A percentile compares a stretch with the other conserved stretches of the same genome.
phyloP scores from a whole-genome alignment of 129 eudicot species.

The Centella asiatica region DNA sequence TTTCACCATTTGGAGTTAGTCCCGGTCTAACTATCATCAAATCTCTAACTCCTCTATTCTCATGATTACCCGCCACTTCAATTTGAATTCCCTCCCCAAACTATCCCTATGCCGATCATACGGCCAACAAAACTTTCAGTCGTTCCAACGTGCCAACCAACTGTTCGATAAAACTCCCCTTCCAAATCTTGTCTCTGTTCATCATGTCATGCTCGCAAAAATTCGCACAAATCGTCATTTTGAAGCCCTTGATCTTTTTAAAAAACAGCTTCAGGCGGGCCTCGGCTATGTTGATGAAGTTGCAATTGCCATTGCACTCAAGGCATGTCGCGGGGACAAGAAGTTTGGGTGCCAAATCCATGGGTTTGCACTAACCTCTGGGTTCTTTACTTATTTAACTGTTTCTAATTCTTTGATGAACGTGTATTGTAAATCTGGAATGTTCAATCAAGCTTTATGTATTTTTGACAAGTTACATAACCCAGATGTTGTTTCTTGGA shows the following conservation, averaged over 20 bases:
- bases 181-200: constrained; percentile 23
- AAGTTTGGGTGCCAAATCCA: constrained; percentile 59
- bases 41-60: constrained; percentile 7
- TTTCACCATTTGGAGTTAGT: not conserved
- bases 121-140: not conserved
- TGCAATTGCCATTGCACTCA: constrained; percentile 53
- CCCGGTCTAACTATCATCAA: not conserved
- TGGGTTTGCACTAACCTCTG: constrained; percentile 58
- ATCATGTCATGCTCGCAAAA: constrained; percentile 47
- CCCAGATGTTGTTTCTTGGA: constrained; percentile 73
- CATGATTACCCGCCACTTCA: constrained; percentile 60
- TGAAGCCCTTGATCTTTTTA: constrained; percentile 53
- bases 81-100: constrained; percentile 15
- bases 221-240: constrained; percentile 35
- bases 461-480: constrained; percentile 36
- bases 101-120: constrained; percentile 7
- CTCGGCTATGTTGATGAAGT: constrained; percentile 45
- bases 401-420: constrained; percentile 80
- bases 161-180: constrained; percentile 59
- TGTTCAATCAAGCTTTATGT: constrained; percentile 31
- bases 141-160: constrained; percentile 45
- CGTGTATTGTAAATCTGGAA: constrained; percentile 56
- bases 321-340: constrained; percentile 62
- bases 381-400: constrained; percentile 33
- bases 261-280: constrained; percentile 38